Conservation (phyloP, 1,284 basidiomycete genomes). For the Puccinia coronata region DNA sequence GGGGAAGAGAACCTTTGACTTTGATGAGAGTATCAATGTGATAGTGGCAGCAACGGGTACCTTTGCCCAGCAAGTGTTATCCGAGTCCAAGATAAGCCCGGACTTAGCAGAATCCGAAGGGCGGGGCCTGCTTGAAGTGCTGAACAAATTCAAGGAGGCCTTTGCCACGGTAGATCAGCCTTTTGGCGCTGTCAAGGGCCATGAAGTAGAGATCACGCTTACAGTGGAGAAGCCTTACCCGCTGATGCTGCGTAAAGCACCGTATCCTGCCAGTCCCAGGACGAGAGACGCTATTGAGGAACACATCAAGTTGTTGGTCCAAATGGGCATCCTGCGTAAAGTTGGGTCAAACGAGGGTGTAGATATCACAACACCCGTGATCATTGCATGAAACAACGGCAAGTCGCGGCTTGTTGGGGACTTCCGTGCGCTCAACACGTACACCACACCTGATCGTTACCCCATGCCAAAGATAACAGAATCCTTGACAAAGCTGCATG, state of each 20-base stretch:
- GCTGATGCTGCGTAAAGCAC: background rate
- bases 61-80: too few species aligned
- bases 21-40: background rate
- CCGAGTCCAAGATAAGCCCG: too few species aligned
- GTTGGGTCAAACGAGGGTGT: background rate
- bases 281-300: conserved; percentile 13
- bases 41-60: background rate
- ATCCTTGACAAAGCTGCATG: background rate
- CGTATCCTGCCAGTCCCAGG: conserved; percentile 7
- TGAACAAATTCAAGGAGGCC: too few species aligned
- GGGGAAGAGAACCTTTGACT: background rate
- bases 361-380: background rate
- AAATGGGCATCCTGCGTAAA: background rate
- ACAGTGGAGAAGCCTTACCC: conserved; percentile 18
- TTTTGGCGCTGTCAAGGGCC: too few species aligned
- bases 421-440: conserved; percentile 25
- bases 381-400: background rate
- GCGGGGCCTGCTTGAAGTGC: too few species aligned
- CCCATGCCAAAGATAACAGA: conserved; percentile 22
- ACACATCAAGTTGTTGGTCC: background rate
- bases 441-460: conserved; percentile 13
- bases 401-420: conserved; percentile 18
- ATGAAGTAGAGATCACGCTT: too few species aligned
- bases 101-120: too few species aligned
- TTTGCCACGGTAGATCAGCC: too few species aligned